These are phyloP conservation scores for Aspergillus carlsbadensis DNA, from an alignment of 495 filamentous ascomycete species.

Conservation along the genomic window DNA sequence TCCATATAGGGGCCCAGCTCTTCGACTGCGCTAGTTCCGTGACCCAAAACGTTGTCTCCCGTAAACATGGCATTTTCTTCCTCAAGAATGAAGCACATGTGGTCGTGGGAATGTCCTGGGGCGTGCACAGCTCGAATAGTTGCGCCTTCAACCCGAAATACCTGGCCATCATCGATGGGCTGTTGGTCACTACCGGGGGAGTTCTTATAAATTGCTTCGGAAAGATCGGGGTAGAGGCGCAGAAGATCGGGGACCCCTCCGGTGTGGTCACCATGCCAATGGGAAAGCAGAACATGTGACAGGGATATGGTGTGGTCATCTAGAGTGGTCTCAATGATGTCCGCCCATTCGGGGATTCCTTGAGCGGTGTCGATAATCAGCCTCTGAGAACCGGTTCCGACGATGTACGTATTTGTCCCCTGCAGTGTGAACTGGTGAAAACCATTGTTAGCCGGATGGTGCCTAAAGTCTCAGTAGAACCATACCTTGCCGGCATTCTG, in stretches of 20 bases:
- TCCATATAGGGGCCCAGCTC: constrained; percentile 39
- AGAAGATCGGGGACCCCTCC: constrained; percentile 67
- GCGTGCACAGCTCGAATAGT: constrained; percentile 38
- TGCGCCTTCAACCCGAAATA: constrained; percentile 40
- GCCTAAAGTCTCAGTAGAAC: not conserved
- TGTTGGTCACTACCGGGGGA: constrained; percentile 47
- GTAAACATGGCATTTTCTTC: constrained; percentile 80
- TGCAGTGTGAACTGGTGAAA: constrained; percentile 33
- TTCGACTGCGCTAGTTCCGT: constrained; percentile 34
- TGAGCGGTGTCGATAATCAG: constrained; percentile 71
- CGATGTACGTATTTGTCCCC: constrained; percentile 76
- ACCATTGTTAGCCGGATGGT: constrained; percentile 14
- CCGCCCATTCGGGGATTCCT: constrained; percentile 38
- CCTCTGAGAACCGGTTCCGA: constrained; percentile 62
- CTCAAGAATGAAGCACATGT: constrained; percentile 48
- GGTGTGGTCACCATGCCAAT: constrained; percentile 81
- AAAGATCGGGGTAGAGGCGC: constrained; percentile 45
- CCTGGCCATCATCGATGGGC: constrained; percentile 37
- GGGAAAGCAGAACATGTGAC: constrained; percentile 63
- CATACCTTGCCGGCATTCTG: constrained; percentile 63
- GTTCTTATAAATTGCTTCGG: constrained; percentile 38
- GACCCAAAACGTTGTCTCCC: constrained; percentile 64
- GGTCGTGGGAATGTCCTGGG: constrained; percentile 44
- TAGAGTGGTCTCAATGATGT: constrained; percentile 23
- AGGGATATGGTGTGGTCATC: constrained; percentile 44